A percentile compares a stretch with the other conserved stretches of the same genome.
Evolutionary conservation across 2,329 filamentous ascomycete genomes (phyloP).

Genomic region (Verticillium alfalfae): DNA sequence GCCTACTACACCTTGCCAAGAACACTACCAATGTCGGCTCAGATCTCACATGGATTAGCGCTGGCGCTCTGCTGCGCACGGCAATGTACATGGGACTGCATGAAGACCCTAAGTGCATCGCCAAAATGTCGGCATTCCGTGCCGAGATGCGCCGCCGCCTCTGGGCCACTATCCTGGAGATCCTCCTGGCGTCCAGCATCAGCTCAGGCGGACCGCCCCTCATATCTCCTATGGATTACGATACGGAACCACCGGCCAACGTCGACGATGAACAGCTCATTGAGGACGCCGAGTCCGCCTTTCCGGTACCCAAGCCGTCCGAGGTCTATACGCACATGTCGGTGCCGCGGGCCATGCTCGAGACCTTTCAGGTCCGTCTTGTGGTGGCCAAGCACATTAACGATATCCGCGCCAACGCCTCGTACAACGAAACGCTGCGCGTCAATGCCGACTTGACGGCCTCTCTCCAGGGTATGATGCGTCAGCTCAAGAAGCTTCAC

Average conservation of each 20-base stretch:
- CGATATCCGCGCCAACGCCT: slow-evolving; percentile 32
- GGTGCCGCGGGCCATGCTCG: slow-evolving; percentile 38
- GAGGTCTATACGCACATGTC: slow-evolving; percentile 41
- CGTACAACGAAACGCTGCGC: slow-evolving; percentile 41
- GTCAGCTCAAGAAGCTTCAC: slow-evolving; percentile 16
- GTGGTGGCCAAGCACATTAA: slow-evolving; percentile 40
- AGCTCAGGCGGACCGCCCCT: slow-evolving; percentile 46
- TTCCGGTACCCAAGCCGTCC: slow-evolving; percentile 13
- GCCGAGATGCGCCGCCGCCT: slow-evolving; percentile 50
- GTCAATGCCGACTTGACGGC: slow-evolving; percentile 38
- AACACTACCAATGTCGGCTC: slow-evolving; percentile 39
- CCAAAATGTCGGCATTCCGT: slow-evolving; percentile 38
- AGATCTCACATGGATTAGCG: slow-evolving; percentile 47
- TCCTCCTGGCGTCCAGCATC: slow-evolving; percentile 45
- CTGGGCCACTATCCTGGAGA: slow-evolving; percentile 51
- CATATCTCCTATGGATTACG: slow-evolving; percentile 39
- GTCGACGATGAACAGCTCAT: slow-evolving; percentile 45
- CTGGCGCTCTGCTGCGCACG: slow-evolving; percentile 43
- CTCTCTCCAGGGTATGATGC: slow-evolving; percentile 28
- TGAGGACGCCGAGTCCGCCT: slow-evolving; percentile 21
- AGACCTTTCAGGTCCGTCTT: slow-evolving; percentile 36
- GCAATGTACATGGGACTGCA: slow-evolving; percentile 56
- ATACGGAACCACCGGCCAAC: slow-evolving; percentile 43
- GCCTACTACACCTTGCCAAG: slow-evolving; percentile 44
- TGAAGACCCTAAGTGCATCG: slow-evolving; percentile 46